Conservation (phyloP, 768 basidiomycete genomes). For the Hydnomerulius pinastri region DNA sequence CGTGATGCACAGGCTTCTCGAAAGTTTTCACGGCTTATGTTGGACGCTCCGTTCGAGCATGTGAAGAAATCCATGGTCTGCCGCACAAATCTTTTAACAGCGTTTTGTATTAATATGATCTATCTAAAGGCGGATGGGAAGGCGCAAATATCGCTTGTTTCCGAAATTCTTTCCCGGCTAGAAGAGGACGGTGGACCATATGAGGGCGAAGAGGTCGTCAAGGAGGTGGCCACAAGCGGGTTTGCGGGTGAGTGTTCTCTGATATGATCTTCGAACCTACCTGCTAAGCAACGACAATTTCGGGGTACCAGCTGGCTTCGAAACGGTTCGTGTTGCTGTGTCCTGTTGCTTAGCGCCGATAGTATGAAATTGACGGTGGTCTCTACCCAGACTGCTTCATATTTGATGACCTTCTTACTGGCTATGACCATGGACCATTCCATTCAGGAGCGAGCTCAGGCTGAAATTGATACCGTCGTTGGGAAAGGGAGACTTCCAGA, state of each 20-base stretch:
- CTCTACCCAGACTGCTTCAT: background rate
- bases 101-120: background rate
- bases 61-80: constrained; percentile 2
- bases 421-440: background rate
- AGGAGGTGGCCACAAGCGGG: background rate
- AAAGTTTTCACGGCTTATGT: background rate
- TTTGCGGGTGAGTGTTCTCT: background rate
- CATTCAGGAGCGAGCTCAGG: background rate
- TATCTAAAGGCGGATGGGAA: constrained; percentile 7
- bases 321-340: background rate
- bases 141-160: constrained; percentile 7
- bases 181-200: background rate
- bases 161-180: background rate
- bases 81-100: background rate
- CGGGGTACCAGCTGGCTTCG: background rate
- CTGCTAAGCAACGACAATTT: too few relatives aligned
- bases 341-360: background rate
- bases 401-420: background rate
- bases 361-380: background rate
- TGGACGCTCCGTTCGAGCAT: constrained; percentile 5
- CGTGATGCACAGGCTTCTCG: background rate
- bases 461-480: background rate
- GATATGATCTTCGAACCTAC: background rate
- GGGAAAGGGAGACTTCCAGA: too few relatives aligned
- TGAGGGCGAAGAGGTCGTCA: constrained; percentile 1